A percentile compares a stretch with the other conserved stretches of the same genome.
Evolutionary conservation across 345 rosid species (phyloP).

Genomic region (Salix purpurea): DNA sequence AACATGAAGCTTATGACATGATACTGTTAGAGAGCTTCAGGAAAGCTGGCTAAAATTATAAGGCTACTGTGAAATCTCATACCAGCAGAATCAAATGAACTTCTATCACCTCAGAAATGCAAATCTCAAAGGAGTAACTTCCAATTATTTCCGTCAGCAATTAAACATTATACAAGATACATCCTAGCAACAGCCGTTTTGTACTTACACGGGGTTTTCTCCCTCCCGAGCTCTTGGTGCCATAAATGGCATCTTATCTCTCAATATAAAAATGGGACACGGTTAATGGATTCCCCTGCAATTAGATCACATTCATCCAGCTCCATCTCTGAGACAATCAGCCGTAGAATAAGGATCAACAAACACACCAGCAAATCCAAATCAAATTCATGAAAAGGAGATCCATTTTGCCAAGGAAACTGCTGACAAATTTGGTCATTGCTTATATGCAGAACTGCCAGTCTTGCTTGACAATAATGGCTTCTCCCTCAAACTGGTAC

Average conservation of each 20-base stretch:
- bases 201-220: slow-evolving; percentile 43
- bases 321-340: slow-evolving; percentile 24
- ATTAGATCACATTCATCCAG: slow-evolving; percentile 22
- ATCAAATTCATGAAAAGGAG: slow-evolving; percentile 19
- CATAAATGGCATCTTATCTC: slow-evolving; percentile 29
- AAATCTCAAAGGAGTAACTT: slow-evolving; percentile 30
- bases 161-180: slow-evolving; percentile 18
- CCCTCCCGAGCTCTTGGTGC: slow-evolving; percentile 35
- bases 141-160: slow-evolving; percentile 38
- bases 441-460: slow-evolving; percentile 57
- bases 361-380: slow-evolving; percentile 28
- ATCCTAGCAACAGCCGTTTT: slow-evolving; percentile 37
- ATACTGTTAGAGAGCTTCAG: not conserved
- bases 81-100: slow-evolving; percentile 21
- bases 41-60: slow-evolving; percentile 13
- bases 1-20: not conserved
- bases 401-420: slow-evolving; percentile 7
- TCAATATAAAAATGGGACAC: slow-evolving; percentile 35
- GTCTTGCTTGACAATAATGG: slow-evolving; percentile 51
- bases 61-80: slow-evolving; percentile 10
- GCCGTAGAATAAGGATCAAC: slow-evolving; percentile 22
- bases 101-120: slow-evolving; percentile 28
- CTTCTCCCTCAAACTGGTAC: slow-evolving; percentile 68
- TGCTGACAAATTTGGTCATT: slow-evolving; percentile 42
- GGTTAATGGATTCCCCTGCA: slow-evolving; percentile 33